Evolutionary conservation across 202 grass and related monocot genomes (phyloP).

Genomic region (Panicum hallii): DNA sequence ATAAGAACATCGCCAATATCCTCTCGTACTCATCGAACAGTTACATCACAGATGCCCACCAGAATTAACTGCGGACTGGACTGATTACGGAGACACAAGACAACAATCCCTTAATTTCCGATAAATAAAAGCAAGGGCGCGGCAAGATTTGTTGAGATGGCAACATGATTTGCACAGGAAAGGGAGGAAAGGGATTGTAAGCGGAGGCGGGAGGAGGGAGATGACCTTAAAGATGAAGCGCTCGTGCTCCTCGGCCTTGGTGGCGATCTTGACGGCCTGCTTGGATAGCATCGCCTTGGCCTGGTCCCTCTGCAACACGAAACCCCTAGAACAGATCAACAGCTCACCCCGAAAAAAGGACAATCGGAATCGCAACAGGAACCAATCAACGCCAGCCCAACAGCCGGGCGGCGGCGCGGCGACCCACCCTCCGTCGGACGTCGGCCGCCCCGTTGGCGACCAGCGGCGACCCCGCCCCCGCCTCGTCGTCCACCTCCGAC

Average conservation of each 20-base stretch:
- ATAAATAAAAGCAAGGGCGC: background rate
- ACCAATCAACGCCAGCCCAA: slow-evolving; percentile 18
- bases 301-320: slow-evolving; percentile 55
- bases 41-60: background rate
- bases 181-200: background rate
- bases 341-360: background rate
- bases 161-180: background rate
- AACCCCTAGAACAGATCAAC: background rate
- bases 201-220: background rate
- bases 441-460: slow-evolving; percentile 47
- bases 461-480: slow-evolving; percentile 18
- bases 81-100: background rate
- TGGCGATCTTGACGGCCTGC: slow-evolving; percentile 89
- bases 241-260: slow-evolving; percentile 91
- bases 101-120: background rate
- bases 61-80: slow-evolving; percentile 28
- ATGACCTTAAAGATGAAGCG: slow-evolving; percentile 83
- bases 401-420: slow-evolving; percentile 5
- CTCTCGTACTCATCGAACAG: background rate
- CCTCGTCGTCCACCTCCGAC: slow-evolving; percentile 54
- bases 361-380: background rate
- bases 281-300: slow-evolving; percentile 93
- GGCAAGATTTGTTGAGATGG: background rate
- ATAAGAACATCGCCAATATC: background rate
- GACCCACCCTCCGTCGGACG: slow-evolving; percentile 50